A percentile compares a stretch with the other conserved stretches of the same genome.
These are phyloP conservation scores for Hymenoscyphus repandus DNA, from an alignment of 2,329 filamentous ascomycete genomes.

Conservation along the genomic window DNA sequence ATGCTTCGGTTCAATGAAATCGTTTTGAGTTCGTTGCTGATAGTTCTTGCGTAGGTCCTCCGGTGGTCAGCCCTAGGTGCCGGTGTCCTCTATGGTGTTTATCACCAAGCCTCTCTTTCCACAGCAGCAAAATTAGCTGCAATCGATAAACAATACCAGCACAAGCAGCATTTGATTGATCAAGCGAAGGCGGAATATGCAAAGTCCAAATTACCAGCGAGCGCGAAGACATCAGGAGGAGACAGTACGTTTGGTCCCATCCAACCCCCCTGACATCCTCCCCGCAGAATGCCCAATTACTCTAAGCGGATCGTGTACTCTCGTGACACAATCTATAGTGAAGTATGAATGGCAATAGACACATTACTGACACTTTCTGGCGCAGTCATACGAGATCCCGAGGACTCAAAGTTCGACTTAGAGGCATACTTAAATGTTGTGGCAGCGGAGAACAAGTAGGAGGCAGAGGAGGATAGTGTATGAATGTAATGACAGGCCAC, in stretches of 20 bases:
- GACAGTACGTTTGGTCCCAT: slow-evolving; percentile 30
- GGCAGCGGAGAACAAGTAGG: slow-evolving; percentile 37
- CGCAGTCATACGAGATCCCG: slow-evolving; percentile 67
- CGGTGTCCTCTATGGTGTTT: slow-evolving; percentile 92
- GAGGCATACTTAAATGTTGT: slow-evolving; percentile 74
- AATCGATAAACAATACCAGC: slow-evolving; percentile 77
- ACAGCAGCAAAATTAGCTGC: slow-evolving; percentile 64
- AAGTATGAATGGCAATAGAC: too few species aligned
- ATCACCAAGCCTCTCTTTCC: slow-evolving; percentile 80
- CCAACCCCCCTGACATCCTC: neutral
- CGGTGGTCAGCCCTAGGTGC: slow-evolving; percentile 91
- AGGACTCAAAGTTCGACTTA: slow-evolving; percentile 87
- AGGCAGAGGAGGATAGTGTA: slow-evolving; percentile 4
- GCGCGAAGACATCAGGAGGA: slow-evolving; percentile 33
- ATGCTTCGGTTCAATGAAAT: too few species aligned
- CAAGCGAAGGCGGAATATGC: slow-evolving; percentile 88
- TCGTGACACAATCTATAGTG: too few species aligned
- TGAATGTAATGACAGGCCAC: slow-evolving; percentile 24
- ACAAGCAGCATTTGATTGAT: slow-evolving; percentile 86
- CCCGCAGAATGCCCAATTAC: too few species aligned
- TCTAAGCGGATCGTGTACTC: too few species aligned
- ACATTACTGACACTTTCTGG: slow-evolving; percentile 8
- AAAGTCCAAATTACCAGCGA: slow-evolving; percentile 62
- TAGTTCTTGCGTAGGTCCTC: slow-evolving; percentile 63
- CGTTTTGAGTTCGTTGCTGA: slow-evolving; percentile 1